A percentile compares a stretch with the other conserved stretches of the same genome.
Evolutionary conservation across 2,329 filamentous ascomycete genomes (phyloP).

Genomic region (Colletotrichum sidae): DNA sequence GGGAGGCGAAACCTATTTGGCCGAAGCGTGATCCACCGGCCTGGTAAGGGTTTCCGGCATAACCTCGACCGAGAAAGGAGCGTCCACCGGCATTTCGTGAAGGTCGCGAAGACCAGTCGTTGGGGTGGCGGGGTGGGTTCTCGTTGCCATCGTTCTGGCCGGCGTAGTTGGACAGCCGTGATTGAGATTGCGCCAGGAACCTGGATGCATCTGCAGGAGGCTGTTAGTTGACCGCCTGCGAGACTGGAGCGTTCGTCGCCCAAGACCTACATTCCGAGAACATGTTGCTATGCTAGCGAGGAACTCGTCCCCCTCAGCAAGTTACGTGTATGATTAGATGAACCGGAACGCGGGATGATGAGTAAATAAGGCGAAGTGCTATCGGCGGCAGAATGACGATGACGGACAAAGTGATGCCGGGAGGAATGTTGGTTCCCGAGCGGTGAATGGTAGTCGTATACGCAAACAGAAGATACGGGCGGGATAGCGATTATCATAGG

Average conservation of each 20-base stretch:
- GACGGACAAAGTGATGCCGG: slow-evolving; percentile 29
- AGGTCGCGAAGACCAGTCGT: slow-evolving; percentile 51
- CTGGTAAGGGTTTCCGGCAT: slow-evolving; percentile 80
- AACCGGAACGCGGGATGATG: slow-evolving; percentile 25
- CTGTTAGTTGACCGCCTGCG: slow-evolving; percentile 35
- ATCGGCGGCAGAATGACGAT: slow-evolving; percentile 27
- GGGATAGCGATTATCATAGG: neutral
- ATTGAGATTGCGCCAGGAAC: slow-evolving; percentile 97
- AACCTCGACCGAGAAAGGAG: slow-evolving; percentile 58
- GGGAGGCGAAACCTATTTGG: slow-evolving; percentile 77
- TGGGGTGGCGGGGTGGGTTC: slow-evolving; percentile 46
- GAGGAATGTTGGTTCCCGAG: slow-evolving; percentile 33
- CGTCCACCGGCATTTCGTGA: slow-evolving; percentile 48
- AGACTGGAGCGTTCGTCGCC: slow-evolving; percentile 3
- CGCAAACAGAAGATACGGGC: slow-evolving; percentile 30
- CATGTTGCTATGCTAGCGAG: slow-evolving; percentile 46
- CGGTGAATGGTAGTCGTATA: slow-evolving; percentile 27
- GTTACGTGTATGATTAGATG: slow-evolving; percentile 11
- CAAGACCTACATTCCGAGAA: slow-evolving; percentile 83
- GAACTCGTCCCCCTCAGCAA: slow-evolving; percentile 36
- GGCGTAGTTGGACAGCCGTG: slow-evolving; percentile 78
- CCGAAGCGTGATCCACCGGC: slow-evolving; percentile 79
- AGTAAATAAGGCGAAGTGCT: slow-evolving; percentile 26
- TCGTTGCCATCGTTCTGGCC: slow-evolving; percentile 67
- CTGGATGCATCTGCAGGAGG: slow-evolving; percentile 83